Evolutionary conservation across 1,284 basidiomycete genomes (phyloP).

Genomic region (Ceratobasidium theobromae): DNA sequence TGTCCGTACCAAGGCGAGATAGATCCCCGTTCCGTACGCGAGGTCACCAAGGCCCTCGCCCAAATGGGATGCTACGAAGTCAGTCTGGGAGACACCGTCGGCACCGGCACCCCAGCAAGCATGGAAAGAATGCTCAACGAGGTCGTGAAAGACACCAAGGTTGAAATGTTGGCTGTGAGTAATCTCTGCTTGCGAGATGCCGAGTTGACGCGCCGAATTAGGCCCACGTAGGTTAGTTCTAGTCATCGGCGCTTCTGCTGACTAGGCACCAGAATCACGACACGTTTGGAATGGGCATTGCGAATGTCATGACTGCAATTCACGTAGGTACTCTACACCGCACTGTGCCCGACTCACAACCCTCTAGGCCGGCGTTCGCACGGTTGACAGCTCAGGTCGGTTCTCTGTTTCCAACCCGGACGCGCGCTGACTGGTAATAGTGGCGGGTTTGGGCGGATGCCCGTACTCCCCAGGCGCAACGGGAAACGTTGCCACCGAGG

Average conservation of each 20-base stretch:
- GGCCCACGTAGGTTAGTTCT: conserved; percentile 59
- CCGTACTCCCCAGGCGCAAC: conserved; percentile 95
- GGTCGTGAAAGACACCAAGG: conserved; percentile 62
- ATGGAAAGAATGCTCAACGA: conserved; percentile 70
- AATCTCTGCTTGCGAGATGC: conserved; percentile 4
- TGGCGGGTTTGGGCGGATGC: conserved; percentile 90
- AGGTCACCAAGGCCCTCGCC: conserved; percentile 68
- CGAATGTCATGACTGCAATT: conserved; percentile 69
- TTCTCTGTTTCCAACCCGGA: too few relatives aligned
- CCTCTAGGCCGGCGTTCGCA: conserved; percentile 38
- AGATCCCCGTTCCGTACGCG: conserved; percentile 65
- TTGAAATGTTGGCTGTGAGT: conserved; percentile 70
- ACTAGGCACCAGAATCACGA: conserved; percentile 74
- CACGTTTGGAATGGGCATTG: conserved; percentile 81
- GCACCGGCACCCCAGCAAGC: conserved; percentile 74
- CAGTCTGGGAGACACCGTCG: conserved; percentile 89
- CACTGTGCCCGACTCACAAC: background rate
- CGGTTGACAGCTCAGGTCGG: conserved; percentile 41
- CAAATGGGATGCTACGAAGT: conserved; percentile 96
- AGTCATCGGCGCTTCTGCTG: conserved; percentile 22
- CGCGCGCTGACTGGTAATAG: conserved; percentile 44
- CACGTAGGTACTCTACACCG: conserved; percentile 40
- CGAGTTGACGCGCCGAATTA: conserved; percentile 38
- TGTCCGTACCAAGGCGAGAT: conserved; percentile 86
- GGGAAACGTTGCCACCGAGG: conserved; percentile 88